phyloP scores from a whole-genome alignment of 2,329 filamentous ascomycete species.

The Thielaviopsis euricoi region DNA sequence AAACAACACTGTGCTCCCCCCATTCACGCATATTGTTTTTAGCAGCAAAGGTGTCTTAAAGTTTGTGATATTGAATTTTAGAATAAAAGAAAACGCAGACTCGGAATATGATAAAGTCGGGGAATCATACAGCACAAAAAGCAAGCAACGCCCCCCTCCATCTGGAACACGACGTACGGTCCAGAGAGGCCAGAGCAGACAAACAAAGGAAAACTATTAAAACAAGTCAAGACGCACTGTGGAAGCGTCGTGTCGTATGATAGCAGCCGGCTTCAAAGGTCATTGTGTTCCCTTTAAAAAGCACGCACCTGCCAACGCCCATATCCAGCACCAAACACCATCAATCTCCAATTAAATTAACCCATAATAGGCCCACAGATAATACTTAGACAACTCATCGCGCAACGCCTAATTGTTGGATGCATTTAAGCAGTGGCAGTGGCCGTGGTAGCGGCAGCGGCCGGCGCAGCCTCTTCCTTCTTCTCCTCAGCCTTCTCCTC shows the following conservation, averaged over 20 bases:
- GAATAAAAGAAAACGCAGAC: slow-evolving; percentile 1
- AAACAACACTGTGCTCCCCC: no score
- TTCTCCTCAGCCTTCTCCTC: slow-evolving; percentile 11
- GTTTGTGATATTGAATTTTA: neutral
- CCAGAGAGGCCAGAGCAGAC: neutral
- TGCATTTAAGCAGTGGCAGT: slow-evolving; percentile 12
- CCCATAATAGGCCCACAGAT: neutral
- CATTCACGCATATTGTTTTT: no score
- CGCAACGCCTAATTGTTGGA: neutral
- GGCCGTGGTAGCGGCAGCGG: slow-evolving; percentile 13
- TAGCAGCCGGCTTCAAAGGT: neutral
- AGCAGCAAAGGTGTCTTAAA: no score
- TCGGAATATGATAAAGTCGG: slow-evolving; percentile 8
- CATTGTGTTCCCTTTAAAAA: neutral
- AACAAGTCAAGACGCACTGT: neutral
- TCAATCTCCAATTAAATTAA: neutral
- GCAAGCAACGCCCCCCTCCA: neutral
- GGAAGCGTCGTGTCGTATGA: neutral
- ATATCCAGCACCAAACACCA: neutral
- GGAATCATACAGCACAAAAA: slow-evolving; percentile 12
- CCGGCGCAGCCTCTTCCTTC: slow-evolving; percentile 2
- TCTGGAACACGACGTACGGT: slow-evolving; percentile 1
- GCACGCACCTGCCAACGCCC: neutral
- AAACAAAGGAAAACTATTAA: neutral
- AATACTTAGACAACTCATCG: neutral